phyloP scores from a whole-genome alignment of 1,139 yeast species.

The Debaryomycetaceae sp. region DNA sequence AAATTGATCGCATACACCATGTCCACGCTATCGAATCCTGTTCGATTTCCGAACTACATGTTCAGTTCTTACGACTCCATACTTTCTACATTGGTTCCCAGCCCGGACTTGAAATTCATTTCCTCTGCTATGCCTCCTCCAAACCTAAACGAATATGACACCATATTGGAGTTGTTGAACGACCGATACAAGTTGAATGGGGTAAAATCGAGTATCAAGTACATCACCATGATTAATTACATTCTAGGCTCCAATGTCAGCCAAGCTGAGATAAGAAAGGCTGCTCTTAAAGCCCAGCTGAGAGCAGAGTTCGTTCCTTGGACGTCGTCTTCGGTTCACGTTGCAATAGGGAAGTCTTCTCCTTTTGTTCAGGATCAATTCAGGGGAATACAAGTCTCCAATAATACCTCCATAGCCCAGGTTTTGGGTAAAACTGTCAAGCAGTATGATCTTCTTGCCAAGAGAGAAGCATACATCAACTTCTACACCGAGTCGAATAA shows the following conservation, averaged over 20 bases:
- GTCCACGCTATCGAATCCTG: constrained; percentile 80
- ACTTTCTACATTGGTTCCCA: constrained; percentile 78
- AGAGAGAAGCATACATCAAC: constrained; percentile 80
- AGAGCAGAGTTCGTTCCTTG: constrained; percentile 83
- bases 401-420: constrained; percentile 68
- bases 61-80: constrained; percentile 84
- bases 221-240: constrained; percentile 71
- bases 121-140: constrained; percentile 83
- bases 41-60: constrained; percentile 89
- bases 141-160: constrained; percentile 80
- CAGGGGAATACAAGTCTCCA: constrained; percentile 76
- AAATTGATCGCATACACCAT: constrained; percentile 82
- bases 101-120: constrained; percentile 85
- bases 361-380: constrained; percentile 50
- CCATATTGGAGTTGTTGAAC: constrained; percentile 75
- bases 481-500: constrained; percentile 62
- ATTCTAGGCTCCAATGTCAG: constrained; percentile 66
- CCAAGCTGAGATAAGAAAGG: constrained; percentile 76
- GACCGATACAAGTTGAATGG: constrained; percentile 77
- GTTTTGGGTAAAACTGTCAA: constrained; percentile 64
- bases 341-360: constrained; percentile 74
- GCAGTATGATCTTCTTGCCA: constrained; percentile 78
- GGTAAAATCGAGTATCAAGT: constrained; percentile 42
- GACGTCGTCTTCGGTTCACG: constrained; percentile 77
- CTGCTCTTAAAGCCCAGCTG: constrained; percentile 72